phyloP scores from a whole-genome alignment of 768 basidiomycete genomes.

The Leccinum imitatum region DNA sequence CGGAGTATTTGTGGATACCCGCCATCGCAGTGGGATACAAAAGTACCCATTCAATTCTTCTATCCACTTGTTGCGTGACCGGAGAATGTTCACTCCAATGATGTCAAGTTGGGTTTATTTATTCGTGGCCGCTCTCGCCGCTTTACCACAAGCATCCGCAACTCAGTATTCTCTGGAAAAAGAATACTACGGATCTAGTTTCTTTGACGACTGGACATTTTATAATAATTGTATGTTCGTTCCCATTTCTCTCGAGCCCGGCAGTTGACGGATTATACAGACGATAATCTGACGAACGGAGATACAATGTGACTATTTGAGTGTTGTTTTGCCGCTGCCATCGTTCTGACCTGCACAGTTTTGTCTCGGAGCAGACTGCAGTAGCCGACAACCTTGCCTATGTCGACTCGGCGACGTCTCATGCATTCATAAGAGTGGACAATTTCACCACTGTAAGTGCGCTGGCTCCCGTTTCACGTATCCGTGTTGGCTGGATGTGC shows the following conservation, averaged over 20 bases:
- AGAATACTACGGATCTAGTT: constrained; percentile 57
- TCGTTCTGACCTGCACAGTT: constrained; percentile 35
- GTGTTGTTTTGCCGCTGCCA: not conserved
- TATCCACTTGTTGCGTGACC: not conserved
- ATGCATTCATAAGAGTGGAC: constrained; percentile 77
- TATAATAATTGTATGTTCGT: constrained; percentile 50
- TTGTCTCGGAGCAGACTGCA: constrained; percentile 45
- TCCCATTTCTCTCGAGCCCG: not conserved
- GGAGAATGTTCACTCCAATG: constrained; percentile 10
- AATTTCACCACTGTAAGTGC: constrained; percentile 53
- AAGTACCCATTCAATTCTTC: not conserved
- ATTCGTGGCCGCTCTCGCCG: constrained; percentile 9
- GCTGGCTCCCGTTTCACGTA: not conserved
- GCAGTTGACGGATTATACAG: constrained; percentile 31
- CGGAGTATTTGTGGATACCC: constrained; percentile 12
- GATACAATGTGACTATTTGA: constrained; percentile 45
- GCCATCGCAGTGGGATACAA: not conserved
- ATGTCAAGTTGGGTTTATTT: constrained; percentile 3
- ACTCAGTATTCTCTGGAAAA: constrained; percentile 52
- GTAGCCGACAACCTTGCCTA: constrained; percentile 53
- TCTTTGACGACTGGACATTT: constrained; percentile 71
- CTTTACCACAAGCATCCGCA: constrained; percentile 18
- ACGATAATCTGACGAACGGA: constrained; percentile 70
- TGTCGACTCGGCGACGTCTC: constrained; percentile 60
- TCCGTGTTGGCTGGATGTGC: constrained; percentile 1